Base-by-base conservation (phyloP, 83 land plant species). In the Thuja plicata region DNA sequence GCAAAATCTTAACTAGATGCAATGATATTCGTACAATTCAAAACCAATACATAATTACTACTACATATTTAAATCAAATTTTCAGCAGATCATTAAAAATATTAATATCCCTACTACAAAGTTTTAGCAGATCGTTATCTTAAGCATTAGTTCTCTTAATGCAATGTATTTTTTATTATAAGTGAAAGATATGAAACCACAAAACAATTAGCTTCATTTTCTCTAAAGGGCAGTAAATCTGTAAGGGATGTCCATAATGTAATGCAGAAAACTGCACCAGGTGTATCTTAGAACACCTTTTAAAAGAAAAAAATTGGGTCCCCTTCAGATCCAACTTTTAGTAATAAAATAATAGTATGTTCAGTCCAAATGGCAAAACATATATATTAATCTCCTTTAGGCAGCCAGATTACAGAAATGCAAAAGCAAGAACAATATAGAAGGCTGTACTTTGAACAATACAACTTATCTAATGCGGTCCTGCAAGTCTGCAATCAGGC, bases 401-500 rank as follows among this genome's bases (percentile, higher is more conserved):
- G 79, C 38, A 35, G 78, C 79, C 79, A 32, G 3, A 76, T 38
- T 35, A 76, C 35, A 34, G 17, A 66, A 7, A 8, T 66, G 11
- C 73, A 66, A 27, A 62, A 27, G 32, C 73, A 66, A 66, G 35
- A 35, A 15, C 17, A 76, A 76, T 35, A 32, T 15, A 3, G 16
- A 76, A 76, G 79, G 79, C 35, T 76, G 79, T 35, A 76, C 17
- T 76, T 76, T 35, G 38, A 76, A 76, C 38, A 35, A 17, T 34
- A 35, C 17, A 34, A 27, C 35, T 86, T 37, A 86, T 86, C 87
- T 86, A 52, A 96, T 92, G 89, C 97, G 92, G 87, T 96, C 97
- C 86, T 96, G 97, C n/a, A 96, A 87, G 89, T 96, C 97, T 2
- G 93, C 88, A 15, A 96, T 86, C 6, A 96, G 77, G 27, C 91